These are phyloP conservation scores for Alternaria burnsii DNA, from an alignment of 2,329 filamentous ascomycete species.

Conservation along the genomic window DNA sequence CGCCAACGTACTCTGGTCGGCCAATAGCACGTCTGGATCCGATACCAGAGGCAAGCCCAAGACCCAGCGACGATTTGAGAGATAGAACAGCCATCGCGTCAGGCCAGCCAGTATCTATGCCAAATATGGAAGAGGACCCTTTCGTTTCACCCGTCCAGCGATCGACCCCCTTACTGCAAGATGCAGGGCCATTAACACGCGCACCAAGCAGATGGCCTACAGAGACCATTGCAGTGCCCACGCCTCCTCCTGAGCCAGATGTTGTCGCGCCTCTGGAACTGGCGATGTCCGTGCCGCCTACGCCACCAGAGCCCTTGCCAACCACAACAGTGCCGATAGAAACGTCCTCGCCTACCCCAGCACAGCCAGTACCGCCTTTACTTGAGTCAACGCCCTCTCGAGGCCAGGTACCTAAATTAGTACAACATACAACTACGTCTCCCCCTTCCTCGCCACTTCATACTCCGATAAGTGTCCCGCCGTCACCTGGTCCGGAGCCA, in stretches of 20 bases:
- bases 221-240: background rate
- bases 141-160: background rate
- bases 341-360: background rate
- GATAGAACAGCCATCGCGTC: background rate
- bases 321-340: background rate
- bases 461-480: background rate
- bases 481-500: background rate
- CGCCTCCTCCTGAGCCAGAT: background rate
- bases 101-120: background rate
- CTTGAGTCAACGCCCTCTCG: background rate
- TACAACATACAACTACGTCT: background rate
- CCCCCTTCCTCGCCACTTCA: background rate
- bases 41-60: conserved; percentile 15
- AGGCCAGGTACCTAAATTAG: background rate
- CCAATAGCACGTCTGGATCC: background rate
- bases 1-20: background rate
- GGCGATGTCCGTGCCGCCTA: background rate
- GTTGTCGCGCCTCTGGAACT: background rate
- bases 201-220: background rate
- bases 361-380: background rate
- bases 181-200: background rate
- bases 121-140: background rate
- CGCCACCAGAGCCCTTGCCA: background rate
- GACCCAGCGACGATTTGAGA: conserved; percentile 10
- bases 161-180: background rate